Base-by-base conservation (phyloP, 345 rosid genomes). In the Arabis alpina region DNA sequence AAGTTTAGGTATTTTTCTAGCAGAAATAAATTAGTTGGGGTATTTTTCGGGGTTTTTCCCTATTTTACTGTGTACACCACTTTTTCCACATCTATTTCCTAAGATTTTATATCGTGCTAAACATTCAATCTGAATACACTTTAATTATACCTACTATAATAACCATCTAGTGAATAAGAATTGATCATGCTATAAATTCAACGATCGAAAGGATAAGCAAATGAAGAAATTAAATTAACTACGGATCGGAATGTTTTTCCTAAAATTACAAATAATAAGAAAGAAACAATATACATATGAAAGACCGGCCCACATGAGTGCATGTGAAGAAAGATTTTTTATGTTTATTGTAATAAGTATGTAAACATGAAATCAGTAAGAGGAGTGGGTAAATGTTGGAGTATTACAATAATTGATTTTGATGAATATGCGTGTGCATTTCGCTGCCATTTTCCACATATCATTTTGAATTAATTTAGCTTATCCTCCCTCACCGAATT, bases 301-400 rank as follows among this genome's bases (percentile, higher is more conserved):
- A 52, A 66, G 37, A 67, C 37, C 42, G 52, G 66, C 3, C 44
- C 73, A 67, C 78, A 68, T 67, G 78, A 74, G 64, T 60, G 52
- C 78, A 74, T 74, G 73, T 74, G 78, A 61, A 67, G 68, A 52
- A 61, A 45, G 39, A 23, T 13, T 44, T 52, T 66, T 52, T 66
- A 12, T 66, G 58, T 27, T 47, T 60, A 51, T 24, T 19, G 62
- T 52, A 53, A 43, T 61, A 34, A 41, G 15, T 13, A 15, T 47
- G 32, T 27, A 55, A 72, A 73, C 77, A 74, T 53, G 68, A 51
- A 51, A 58, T 44, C 67, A 24, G 77, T 51, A 74, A 66, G 72
- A 58, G 65, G 66, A 74, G 62, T 66, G 54, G 77, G 72, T 66
- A 42, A 66, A 14, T 59, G 61, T 74, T 66, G 56, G 63, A 66